These are phyloP conservation scores for Hibiscus tridactylites DNA, from an alignment of 345 rosid species.

Conservation along the genomic window DNA sequence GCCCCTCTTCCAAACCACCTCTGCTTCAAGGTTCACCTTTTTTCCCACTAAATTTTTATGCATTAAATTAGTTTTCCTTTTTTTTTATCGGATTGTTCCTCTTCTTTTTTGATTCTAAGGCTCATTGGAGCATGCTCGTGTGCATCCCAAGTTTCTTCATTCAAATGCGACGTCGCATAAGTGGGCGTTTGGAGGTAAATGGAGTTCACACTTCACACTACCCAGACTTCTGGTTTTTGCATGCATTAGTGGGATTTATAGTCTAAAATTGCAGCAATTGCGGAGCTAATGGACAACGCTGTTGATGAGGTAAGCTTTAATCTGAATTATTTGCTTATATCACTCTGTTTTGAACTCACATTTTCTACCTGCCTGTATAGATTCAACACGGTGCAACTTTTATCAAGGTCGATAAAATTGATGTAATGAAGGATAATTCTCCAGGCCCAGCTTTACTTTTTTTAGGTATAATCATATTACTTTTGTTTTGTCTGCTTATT, in stretches of 20 bases:
- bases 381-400: constrained; percentile 76
- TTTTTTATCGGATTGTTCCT: not conserved
- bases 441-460: constrained; percentile 89
- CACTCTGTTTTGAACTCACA: not conserved
- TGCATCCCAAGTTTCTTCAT: constrained; percentile 93
- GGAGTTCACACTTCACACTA: not conserved
- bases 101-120: constrained; percentile 24
- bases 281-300: constrained; percentile 93
- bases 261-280: constrained; percentile 61
- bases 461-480: constrained; percentile 38
- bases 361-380: constrained; percentile 34
- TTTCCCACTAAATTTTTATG: not conserved
- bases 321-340: not conserved
- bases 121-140: constrained; percentile 76
- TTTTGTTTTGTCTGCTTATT: constrained; percentile 4
- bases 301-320: constrained; percentile 68
- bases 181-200: constrained; percentile 96
- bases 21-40: constrained; percentile 19
- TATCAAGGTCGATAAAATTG: constrained; percentile 76
- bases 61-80: not conserved
- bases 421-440: constrained; percentile 58
- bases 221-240: constrained; percentile 8
- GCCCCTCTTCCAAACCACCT: constrained; percentile 13
- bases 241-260: not conserved
- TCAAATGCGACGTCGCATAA: constrained; percentile 99